Conservation (phyloP, 306 rosid species). For the Senna tora region DNA sequence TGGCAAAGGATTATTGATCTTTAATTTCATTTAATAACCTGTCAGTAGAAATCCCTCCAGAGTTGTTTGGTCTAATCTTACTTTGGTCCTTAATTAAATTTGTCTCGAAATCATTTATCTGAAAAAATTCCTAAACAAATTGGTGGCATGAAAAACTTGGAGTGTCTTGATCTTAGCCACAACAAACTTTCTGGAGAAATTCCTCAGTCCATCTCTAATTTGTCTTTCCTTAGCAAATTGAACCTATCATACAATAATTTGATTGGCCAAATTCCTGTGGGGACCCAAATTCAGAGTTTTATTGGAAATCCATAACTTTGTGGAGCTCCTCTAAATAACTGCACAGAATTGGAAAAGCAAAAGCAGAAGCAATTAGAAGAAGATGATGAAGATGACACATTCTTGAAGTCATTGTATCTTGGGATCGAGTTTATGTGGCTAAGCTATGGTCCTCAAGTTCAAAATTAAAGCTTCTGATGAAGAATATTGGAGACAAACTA, state of each 20-base stretch:
- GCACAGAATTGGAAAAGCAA: no score
- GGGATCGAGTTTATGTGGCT: background rate
- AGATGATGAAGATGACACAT: background rate
- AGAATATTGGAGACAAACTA: no score
- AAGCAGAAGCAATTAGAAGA: no score
- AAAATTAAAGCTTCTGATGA: background rate
- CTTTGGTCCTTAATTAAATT: background rate
- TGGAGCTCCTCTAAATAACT: background rate
- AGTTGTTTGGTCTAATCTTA: background rate
- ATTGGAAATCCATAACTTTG: background rate
- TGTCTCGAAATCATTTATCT: background rate
- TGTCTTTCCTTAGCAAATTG: background rate
- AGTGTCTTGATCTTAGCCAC: background rate
- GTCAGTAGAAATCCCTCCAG: background rate
- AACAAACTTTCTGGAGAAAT: conserved; percentile 11
- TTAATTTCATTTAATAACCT: background rate
- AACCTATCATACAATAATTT: background rate
- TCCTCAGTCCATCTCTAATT: background rate
- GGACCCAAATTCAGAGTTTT: conserved; percentile 13
- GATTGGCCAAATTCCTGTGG: background rate
- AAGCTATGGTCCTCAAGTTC: background rate
- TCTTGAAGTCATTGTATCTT: conserved; percentile 6
- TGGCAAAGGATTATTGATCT: background rate
- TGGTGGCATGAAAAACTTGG: conserved; percentile 2
- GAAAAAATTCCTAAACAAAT: background rate